Evolutionary conservation across 257 asterid species (phyloP).

Genomic region (Solanum infundibuliforme): DNA sequence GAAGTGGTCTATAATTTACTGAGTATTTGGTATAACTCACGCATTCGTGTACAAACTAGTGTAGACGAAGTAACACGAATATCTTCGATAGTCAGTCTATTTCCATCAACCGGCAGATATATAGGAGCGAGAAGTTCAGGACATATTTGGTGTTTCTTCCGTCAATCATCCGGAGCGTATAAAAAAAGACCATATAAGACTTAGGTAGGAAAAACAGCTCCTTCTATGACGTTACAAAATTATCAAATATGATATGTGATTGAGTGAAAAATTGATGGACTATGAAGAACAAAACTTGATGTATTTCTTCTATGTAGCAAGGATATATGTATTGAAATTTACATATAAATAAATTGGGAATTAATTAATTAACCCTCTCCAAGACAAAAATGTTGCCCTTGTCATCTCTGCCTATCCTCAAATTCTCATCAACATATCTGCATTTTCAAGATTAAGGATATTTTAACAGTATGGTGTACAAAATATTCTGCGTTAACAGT

Average conservation of each 20-base stretch:
- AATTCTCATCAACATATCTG: conserved; percentile 70
- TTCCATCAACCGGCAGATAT: too few relatives aligned
- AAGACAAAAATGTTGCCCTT: conserved; percentile 68
- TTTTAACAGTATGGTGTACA: background rate
- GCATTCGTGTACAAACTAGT: background rate
- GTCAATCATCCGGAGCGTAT: too few relatives aligned
- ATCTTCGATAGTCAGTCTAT: too few relatives aligned
- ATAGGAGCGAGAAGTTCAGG: too few relatives aligned
- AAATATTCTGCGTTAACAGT: accelerated
- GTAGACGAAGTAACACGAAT: too few relatives aligned
- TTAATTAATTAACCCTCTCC: conserved; percentile 23
- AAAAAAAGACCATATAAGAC: too few relatives aligned
- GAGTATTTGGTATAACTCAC: background rate
- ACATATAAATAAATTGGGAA: background rate
- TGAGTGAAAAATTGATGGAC: background rate
- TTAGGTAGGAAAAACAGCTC: background rate
- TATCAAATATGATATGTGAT: too few relatives aligned
- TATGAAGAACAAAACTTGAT: background rate
- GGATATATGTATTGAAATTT: background rate
- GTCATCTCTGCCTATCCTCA: conserved; percentile 87
- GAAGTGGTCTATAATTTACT: too few relatives aligned
- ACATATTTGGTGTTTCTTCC: too few relatives aligned
- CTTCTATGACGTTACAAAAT: background rate
- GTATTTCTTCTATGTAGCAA: background rate
- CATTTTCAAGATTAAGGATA: conserved; percentile 8